Percentiles rank a stretch among this genome's conserved stretches.
These are phyloP conservation scores for Lotus japonicus DNA, from an alignment of 306 rosid genomes.

Conservation along the genomic window DNA sequence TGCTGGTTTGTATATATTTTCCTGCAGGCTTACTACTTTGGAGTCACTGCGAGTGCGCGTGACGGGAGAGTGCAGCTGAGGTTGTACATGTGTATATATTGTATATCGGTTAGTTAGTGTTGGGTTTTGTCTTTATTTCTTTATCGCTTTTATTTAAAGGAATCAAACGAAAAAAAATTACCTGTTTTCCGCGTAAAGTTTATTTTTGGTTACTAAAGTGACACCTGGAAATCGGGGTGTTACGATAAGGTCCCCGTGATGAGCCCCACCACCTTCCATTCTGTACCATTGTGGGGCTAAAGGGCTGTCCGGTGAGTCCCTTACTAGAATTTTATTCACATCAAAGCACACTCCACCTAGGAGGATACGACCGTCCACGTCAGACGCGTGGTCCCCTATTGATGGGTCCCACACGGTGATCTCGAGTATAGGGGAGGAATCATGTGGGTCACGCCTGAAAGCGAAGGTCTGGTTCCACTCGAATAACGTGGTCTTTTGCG, in stretches of 20 bases:
- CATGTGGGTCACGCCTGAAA: constrained; percentile 52
- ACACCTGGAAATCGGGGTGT: too few species aligned
- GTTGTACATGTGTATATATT: too few species aligned
- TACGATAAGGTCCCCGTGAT: constrained; percentile 51
- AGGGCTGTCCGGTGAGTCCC: constrained; percentile 88
- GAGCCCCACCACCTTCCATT: constrained; percentile 63
- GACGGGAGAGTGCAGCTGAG: too few species aligned
- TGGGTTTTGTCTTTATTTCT: too few species aligned
- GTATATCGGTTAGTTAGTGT: too few species aligned
- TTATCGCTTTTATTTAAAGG: too few species aligned
- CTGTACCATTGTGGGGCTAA: constrained; percentile 92
- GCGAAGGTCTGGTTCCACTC: constrained; percentile 94
- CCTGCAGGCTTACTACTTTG: too few species aligned
- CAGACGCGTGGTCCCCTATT: not conserved
- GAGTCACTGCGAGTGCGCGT: too few species aligned
- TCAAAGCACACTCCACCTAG: constrained; percentile 78
- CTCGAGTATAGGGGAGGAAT: constrained; percentile 59
- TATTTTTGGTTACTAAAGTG: too few species aligned
- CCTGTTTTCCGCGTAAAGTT: too few species aligned
- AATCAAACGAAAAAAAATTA: too few species aligned
- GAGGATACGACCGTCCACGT: constrained; percentile 29
- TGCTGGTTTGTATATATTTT: too few species aligned
- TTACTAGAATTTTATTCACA: constrained; percentile 52
- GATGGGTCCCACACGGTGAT: constrained; percentile 60
- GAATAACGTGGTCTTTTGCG: constrained; percentile 45